These are phyloP conservation scores for Claviceps purpurea DNA, from an alignment of 2,329 filamentous ascomycete species.

Conservation along the genomic window DNA sequence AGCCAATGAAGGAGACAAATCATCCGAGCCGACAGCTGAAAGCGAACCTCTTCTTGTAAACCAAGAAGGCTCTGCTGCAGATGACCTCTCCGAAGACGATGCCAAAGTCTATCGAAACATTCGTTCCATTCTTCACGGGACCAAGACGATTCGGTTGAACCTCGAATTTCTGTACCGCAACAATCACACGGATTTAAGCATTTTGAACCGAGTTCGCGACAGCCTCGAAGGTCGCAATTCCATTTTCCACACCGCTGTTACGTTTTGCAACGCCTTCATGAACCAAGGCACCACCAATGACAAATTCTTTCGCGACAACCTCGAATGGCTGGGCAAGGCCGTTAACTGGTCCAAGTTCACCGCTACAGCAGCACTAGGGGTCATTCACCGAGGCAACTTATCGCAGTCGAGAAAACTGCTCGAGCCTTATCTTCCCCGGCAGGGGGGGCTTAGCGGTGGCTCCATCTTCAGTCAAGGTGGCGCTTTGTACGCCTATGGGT, in stretches of 20 bases:
- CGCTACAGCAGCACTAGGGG: constrained; percentile 86
- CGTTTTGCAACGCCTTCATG: constrained; percentile 98
- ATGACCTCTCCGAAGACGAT: constrained; percentile 35
- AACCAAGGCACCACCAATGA: constrained; percentile 96
- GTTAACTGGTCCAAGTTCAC: constrained; percentile 99
- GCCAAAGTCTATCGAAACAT: constrained; percentile 49
- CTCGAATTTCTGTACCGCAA: constrained; percentile 94
- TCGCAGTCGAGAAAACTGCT: constrained; percentile 86
- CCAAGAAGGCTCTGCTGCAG: constrained; percentile 42
- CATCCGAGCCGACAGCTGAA: constrained; percentile 30
- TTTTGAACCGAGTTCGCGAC: constrained; percentile 92
- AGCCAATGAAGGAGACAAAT: constrained; percentile 30
- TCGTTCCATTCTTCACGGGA: constrained; percentile 64
- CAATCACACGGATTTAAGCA: constrained; percentile 82
- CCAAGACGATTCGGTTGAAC: constrained; percentile 87
- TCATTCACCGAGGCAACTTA: constrained; percentile 92
- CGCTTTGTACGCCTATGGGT: constrained; percentile 83
- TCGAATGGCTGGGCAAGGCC: constrained; percentile 96
- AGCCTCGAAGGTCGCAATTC: constrained; percentile 92
- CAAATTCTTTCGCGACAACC: constrained; percentile 94
- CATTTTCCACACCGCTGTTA: constrained; percentile 95
- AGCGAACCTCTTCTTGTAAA: constrained; percentile 34
- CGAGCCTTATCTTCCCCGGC: constrained; percentile 82
- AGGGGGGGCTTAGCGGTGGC: constrained; percentile 58
- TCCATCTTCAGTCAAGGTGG: constrained; percentile 95